phyloP scores from a whole-genome alignment of 2,329 filamentous ascomycete genomes.

The Cryoendolithus antarcticus region DNA sequence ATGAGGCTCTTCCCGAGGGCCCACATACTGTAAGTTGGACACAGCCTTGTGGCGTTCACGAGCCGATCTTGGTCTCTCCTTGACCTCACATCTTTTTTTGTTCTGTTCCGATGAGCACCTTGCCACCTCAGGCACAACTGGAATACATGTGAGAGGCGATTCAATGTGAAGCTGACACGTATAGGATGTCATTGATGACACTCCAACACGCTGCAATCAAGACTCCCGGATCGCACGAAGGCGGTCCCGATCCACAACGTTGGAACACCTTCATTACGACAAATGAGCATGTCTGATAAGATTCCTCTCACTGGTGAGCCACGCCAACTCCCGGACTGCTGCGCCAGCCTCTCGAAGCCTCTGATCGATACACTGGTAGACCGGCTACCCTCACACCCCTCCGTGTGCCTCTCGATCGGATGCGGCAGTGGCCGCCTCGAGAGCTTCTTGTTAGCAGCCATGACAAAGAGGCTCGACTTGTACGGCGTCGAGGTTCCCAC shows the following conservation, averaged over 20 bases:
- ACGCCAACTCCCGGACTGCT: constrained; percentile 14
- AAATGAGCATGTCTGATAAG: constrained; percentile 5
- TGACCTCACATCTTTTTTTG: background rate
- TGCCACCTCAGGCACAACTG: too few species aligned
- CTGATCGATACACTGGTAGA: constrained; percentile 10
- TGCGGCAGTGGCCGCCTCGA: constrained; percentile 41
- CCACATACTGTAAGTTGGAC: constrained; percentile 2
- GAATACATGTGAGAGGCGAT: background rate
- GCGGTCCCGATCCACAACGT: constrained; percentile 3
- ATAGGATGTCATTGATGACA: background rate
- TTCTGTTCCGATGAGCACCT: too few species aligned
- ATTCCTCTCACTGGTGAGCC: constrained; percentile 9
- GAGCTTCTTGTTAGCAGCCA: constrained; percentile 26
- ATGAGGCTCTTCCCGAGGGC: background rate
- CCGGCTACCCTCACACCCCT: constrained; percentile 10
- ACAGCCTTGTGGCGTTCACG: constrained; percentile 1
- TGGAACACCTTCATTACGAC: constrained; percentile 9
- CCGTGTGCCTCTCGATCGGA: constrained; percentile 28
- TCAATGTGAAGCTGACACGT: background rate
- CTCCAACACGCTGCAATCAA: constrained; percentile 1
- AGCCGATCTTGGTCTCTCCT: constrained; percentile 3
- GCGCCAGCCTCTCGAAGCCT: constrained; percentile 13
- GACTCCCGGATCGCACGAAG: constrained; percentile 1
- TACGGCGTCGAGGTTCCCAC: constrained; percentile 38
- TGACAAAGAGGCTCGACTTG: constrained; percentile 20